Evolutionary conservation across 306 rosid genomes (phyloP), one percentile per base, ranked within the genome.

Genomic region (Inga leiocalycina): DNA sequence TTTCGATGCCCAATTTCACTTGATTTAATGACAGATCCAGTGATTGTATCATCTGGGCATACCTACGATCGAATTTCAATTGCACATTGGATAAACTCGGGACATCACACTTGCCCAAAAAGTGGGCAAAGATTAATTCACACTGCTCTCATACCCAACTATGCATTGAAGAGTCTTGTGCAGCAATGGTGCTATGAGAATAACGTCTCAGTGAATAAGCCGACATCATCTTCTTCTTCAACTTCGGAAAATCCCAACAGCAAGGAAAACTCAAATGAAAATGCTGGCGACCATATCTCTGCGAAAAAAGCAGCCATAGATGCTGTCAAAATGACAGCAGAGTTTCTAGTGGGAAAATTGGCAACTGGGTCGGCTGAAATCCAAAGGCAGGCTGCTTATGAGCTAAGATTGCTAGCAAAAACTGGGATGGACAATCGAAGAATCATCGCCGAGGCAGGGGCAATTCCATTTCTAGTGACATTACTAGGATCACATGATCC

Each of bases 351-450:
- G 30, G 99, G 99, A 65, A 96, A 96, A 85, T 83, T 96, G 20
- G 99, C 99, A 79, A 96, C 98, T 0, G 99, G 99, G 10, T 96
- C 98, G 0, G 88, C 88, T 9, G 94, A 92, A 44, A 91, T 90
- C 45, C 99, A 96, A 79, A 86, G 94, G 54, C 98, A 93, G 77
- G 98, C 99, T 1, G 99, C 99, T 0, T 96, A 93, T 61, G 98
- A 96, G 62, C 94, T 96, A 39, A 87, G 97, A 27, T 75, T 96
- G 41, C 97, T 96, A 3, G 94, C 97, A 0, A 96, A 96, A 90
- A 86, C 97, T 0, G 93, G 98, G 43, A 91, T 90, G 98, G 87
- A 88, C 41, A 93, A 91, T 74, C 84, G 97, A 49, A 79, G 97
- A 78, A 80, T 95, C 43, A 93, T 95, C 39, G 93, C 98, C 0